phyloP scores from a whole-genome alignment of 1,139 yeast species.

The Debaryomyces robertsiae region DNA sequence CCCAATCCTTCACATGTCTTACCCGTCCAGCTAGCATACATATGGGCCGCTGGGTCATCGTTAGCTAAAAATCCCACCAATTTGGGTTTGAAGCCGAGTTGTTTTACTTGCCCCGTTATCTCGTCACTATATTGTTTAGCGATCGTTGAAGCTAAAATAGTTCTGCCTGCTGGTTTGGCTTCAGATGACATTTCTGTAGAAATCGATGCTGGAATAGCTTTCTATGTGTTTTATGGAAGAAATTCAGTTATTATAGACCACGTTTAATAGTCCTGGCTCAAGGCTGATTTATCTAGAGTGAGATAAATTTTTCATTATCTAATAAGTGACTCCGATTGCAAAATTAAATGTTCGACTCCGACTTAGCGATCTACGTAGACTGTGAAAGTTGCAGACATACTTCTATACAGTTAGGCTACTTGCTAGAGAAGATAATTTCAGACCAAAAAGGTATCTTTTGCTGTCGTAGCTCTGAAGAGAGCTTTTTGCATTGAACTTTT shows the following conservation, averaged over 20 bases:
- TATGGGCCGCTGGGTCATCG: constrained; percentile 89
- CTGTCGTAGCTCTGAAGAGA: too few relatives aligned
- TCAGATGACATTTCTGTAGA: constrained; percentile 9
- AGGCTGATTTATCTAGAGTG: background rate
- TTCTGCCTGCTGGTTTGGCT: constrained; percentile 63
- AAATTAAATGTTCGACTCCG: constrained; percentile 8
- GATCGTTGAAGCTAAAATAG: constrained; percentile 83
- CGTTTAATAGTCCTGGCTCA: constrained; percentile 8
- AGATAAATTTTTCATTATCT: constrained; percentile 6
- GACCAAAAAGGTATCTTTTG: too few relatives aligned
- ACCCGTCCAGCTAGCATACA: constrained; percentile 96
- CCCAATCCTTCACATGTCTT: constrained; percentile 88
- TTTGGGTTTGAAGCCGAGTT: constrained; percentile 60
- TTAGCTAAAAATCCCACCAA: constrained; percentile 92
- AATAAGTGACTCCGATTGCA: constrained; percentile 8
- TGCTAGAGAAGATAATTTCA: too few relatives aligned
- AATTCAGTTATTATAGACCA: constrained; percentile 1
- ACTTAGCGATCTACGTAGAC: background rate
- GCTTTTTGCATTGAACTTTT: too few relatives aligned
- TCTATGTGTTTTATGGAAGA: background rate
- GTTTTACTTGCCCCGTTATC: constrained; percentile 57
- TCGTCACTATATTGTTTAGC: constrained; percentile 83
- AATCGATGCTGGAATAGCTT: constrained; percentile 3
- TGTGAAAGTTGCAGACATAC: background rate
- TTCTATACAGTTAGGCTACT: too few relatives aligned